These are phyloP conservation scores for Plasmopara viticola DNA, from an alignment of 352 stramenopile species.

Conservation along the genomic window DNA sequence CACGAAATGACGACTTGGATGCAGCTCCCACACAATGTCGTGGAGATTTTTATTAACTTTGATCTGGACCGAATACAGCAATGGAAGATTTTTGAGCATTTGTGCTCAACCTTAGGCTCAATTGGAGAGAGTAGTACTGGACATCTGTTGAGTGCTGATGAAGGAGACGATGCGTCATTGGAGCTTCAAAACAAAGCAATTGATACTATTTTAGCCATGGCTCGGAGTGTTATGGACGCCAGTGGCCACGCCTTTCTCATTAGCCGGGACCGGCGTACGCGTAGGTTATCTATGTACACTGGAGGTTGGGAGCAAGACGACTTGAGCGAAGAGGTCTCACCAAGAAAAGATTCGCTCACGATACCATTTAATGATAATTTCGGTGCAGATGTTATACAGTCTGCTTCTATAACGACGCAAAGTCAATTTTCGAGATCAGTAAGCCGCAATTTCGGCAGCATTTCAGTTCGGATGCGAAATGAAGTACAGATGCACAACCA, in stretches of 20 bases:
- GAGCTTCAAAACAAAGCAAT: conserved; percentile 62
- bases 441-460: conserved; percentile 33
- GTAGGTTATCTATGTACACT: conserved; percentile 77
- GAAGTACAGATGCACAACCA: conserved; percentile 80
- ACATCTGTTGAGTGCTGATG: conserved; percentile 23
- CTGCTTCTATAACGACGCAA: neutral
- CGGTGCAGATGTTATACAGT: neutral
- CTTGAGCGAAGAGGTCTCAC: conserved; percentile 20
- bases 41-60: conserved; percentile 87
- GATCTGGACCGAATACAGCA: conserved; percentile 82
- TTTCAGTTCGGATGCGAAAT: conserved; percentile 75
- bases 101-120: conserved; percentile 63
- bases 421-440: conserved; percentile 2
- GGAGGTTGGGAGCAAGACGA: conserved; percentile 84
- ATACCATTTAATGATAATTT: neutral
- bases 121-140: conserved; percentile 57
- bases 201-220: conserved; percentile 66
- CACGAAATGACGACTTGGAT: conserved; percentile 72
- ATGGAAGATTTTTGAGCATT: conserved; percentile 86
- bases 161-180: conserved; percentile 30
- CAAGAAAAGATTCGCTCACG: conserved; percentile 13
- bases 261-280: conserved; percentile 63
- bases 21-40: conserved; percentile 79
- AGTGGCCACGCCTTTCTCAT: conserved; percentile 85
- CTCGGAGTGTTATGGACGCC: conserved; percentile 80